Base-by-base conservation (phyloP, 768 basidiomycete genomes). In the Crassisporium funariophilum region DNA sequence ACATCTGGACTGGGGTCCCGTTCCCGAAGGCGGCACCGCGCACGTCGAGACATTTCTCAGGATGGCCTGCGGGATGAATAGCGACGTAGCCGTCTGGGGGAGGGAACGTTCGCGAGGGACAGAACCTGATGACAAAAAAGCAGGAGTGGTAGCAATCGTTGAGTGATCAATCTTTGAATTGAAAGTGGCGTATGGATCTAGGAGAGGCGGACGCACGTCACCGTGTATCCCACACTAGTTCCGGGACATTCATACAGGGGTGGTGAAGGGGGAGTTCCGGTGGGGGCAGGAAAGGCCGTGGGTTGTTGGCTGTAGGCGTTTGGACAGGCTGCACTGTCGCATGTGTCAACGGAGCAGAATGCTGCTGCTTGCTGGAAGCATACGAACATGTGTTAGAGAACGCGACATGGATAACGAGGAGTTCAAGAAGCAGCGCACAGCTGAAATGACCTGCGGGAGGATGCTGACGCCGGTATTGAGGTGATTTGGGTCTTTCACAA, bases 1-100 rank as follows among this genome's bases (percentile, higher is more conserved):
- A 62, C 64, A 66, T 59, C 47, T 66, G 64, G 2, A 64, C 58
- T 12, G 55, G 44, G 1, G 61, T 65, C 9, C 60, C 61, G 38
- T 65, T 63, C 3, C 47, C 55, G 22, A 50, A 50, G 12, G 40
- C 36, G 9, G 48, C 55, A n/a, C 58, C 59, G 6, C 60, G 57
- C 6, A 60, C 58, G 40, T 68, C 63, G 16, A 68, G 50, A 38
- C 66, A 64, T 37, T 66, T 66, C 9, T 38, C 35, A 12, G 21
- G 33, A 21, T 52, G 41, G 1, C 45, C 49, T 9, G 47, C 54
- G 8, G 63, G 63, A 38, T 63, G 64, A 21, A 65, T 55, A 9
- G 39, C 37, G 24, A 54, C 53, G 0, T 55, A 38, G n/a, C 47
- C 48, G 17, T 44, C 35, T 12, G 52, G 10, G 4, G 54, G 40